Evolutionary conservation across 2,329 filamentous ascomycete genomes (phyloP), one percentile per base, ranked within the genome.

Genomic region (Colletotrichum melonis): DNA sequence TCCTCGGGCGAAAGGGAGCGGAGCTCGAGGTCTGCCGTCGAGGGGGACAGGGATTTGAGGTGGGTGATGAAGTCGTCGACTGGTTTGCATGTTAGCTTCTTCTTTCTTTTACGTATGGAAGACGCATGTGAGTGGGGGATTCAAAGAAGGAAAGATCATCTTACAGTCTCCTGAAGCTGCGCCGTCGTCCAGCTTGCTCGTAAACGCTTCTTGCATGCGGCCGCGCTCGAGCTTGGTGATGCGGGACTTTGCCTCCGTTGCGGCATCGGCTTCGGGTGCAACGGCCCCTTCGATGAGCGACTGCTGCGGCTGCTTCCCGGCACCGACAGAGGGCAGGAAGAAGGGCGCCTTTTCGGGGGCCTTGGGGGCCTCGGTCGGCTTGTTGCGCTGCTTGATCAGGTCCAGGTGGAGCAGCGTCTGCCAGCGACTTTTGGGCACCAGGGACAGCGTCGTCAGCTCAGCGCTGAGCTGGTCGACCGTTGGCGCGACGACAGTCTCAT

Each of bases 341-440:
- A 98, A 98, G 0, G 97, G 97, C 0, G 96, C 96, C 80, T 97
- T 97, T 81, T 98, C 94, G 0, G 97, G 97, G 7, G 92, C 90
- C 84, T 98, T 98, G 19, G 95, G 95, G 0, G 95, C 91, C 82
- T 98, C 95, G 76, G 92, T 95, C 0, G 97, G 97, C 83, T 97
- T 97, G 84, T 99, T 99, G 74, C 97, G 93, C 82, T 95, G 91
- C 84, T 95, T 94, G 80, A 99, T 98, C 30, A 95, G 86, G 79
- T 99, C 97, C 2, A 99, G 88, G 81, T 99, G 94, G 32, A 99
- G 87, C 16, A 99, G 87, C 1, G 95, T 98, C 82, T 98, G 96
- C 97, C 97, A 99, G 78, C 93, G 91, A 75, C 93, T 95, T 81
- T 94, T 95, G 12, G 97, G 97, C 5, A 98, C 92, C 63, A 98